phyloP scores from a whole-genome alignment of 2,329 filamentous ascomycete species.

The Ophiosphaerella narmari region DNA sequence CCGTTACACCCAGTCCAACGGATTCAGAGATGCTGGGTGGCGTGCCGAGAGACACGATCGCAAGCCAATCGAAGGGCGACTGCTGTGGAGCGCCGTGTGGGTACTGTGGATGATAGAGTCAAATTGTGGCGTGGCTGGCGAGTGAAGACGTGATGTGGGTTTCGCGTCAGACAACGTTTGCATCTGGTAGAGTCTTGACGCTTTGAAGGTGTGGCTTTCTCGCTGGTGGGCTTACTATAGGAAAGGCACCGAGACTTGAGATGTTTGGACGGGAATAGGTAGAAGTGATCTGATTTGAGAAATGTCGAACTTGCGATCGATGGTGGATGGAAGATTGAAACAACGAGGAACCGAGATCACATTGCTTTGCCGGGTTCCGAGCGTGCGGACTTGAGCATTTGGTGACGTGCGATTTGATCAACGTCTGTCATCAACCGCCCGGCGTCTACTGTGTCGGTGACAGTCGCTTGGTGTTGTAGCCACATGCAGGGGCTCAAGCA shows the following conservation, averaged over 20 bases:
- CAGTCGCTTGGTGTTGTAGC: no score
- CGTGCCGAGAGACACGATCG: slow-evolving; percentile 56
- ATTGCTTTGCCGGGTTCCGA: no score
- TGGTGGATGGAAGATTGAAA: not conserved
- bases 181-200: slow-evolving; percentile 55
- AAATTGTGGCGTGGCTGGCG: slow-evolving; percentile 61
- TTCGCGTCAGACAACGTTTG: slow-evolving; percentile 60
- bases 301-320: not conserved
- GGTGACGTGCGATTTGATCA: no score
- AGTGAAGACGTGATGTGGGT: slow-evolving; percentile 50
- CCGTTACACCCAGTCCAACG: slow-evolving; percentile 63
- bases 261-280: slow-evolving; percentile 32
- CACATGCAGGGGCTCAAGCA: no score
- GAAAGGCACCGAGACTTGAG: slow-evolving; percentile 32
- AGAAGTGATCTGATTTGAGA: not conserved
- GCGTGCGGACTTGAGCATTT: no score
- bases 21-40: slow-evolving; percentile 62
- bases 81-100: slow-evolving; percentile 57
- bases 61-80: slow-evolving; percentile 56
- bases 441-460: no score
- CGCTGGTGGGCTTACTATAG: slow-evolving; percentile 7
- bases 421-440: no score
- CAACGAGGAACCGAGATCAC: no score
- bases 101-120: slow-evolving; percentile 58
- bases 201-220: slow-evolving; percentile 14